Evolutionary conservation across 129 eudicot species (phyloP).

Genomic region (Chrysanthemum lavandulifolium): DNA sequence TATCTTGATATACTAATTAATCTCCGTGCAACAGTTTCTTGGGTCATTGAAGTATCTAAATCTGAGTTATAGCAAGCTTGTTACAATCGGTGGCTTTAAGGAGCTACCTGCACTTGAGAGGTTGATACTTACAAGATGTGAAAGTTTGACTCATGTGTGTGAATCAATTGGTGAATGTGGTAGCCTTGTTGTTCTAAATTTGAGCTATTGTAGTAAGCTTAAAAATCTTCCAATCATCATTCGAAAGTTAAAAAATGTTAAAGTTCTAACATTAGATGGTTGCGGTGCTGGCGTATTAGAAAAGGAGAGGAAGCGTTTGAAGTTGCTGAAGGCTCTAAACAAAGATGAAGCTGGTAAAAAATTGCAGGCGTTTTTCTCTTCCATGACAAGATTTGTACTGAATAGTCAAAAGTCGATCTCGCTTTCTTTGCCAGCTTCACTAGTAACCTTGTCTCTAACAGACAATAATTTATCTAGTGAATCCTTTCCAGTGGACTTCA

Average conservation of each 20-base stretch:
- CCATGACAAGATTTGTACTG: background rate
- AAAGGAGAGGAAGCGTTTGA: too few species aligned
- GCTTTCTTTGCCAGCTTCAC: background rate
- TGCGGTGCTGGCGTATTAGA: background rate
- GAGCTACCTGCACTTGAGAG: slow-evolving; percentile 23
- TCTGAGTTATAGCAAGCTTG: slow-evolving; percentile 8
- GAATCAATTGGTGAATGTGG: slow-evolving; percentile 22
- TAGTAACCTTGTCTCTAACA: slow-evolving; percentile 15
- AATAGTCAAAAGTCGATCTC: background rate
- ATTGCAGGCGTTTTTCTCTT: background rate
- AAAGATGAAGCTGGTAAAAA: too few species aligned
- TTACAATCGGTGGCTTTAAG: slow-evolving; percentile 6
- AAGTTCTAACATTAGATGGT: slow-evolving; percentile 2
- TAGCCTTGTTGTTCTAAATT: slow-evolving; percentile 7
- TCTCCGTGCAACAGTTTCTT: slow-evolving; percentile 22
- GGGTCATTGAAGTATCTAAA: slow-evolving; percentile 22
- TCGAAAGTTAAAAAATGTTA: background rate
- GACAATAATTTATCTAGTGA: slow-evolving; percentile 16
- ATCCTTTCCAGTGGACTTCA: slow-evolving; percentile 18
- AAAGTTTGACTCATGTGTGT: slow-evolving; percentile 14
- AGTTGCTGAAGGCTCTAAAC: too few species aligned
- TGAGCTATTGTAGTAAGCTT: slow-evolving; percentile 14
- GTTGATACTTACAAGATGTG: background rate
- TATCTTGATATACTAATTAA: background rate
- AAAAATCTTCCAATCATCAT: slow-evolving; percentile 10